Percentiles rank a stretch among this genome's conserved stretches.
phyloP scores from a whole-genome alignment of 345 rosid genomes.

The Cardiospermum halicacabum region DNA sequence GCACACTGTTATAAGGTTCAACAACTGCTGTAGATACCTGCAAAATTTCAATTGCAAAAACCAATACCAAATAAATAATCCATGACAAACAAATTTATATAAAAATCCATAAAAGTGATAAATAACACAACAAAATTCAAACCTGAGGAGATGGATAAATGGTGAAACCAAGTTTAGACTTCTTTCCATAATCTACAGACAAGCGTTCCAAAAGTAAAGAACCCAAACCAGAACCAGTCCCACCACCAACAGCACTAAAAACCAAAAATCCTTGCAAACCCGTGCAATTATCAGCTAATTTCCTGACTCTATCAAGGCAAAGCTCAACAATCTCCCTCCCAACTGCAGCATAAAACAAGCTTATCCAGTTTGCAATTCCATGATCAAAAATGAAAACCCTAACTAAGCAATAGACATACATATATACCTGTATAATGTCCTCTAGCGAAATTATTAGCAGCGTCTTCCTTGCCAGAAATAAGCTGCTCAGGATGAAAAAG shows the following conservation, averaged over 20 bases:
- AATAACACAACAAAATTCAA: neutral
- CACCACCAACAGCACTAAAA: conserved; percentile 76
- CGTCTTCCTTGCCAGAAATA: conserved; percentile 90
- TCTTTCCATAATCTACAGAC: conserved; percentile 88
- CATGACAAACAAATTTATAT: neutral
- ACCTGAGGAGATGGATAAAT: conserved; percentile 87
- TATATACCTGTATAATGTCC: conserved; percentile 78
- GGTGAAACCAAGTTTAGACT: conserved; percentile 80
- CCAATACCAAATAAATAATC: neutral
- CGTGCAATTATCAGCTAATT: conserved; percentile 80
- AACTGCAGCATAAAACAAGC: conserved; percentile 41
- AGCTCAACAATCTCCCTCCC: conserved; percentile 84
- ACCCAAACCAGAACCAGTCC: conserved; percentile 84
- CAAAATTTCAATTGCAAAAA: conserved; percentile 4
- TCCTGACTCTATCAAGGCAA: conserved; percentile 75
- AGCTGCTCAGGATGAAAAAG: conserved; percentile 94
- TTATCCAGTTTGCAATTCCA: neutral
- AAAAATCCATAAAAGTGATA: neutral
- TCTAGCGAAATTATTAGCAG: conserved; percentile 91
- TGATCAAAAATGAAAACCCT: neutral
- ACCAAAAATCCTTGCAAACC: conserved; percentile 86
- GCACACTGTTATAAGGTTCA: conserved; percentile 81
- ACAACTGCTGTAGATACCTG: conserved; percentile 87
- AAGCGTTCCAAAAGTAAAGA: conserved; percentile 75
- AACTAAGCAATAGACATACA: conserved; percentile 8